Evolutionary conservation across 2,329 filamentous ascomycete species (phyloP).

Genomic region (Colletotrichum somersetense): DNA sequence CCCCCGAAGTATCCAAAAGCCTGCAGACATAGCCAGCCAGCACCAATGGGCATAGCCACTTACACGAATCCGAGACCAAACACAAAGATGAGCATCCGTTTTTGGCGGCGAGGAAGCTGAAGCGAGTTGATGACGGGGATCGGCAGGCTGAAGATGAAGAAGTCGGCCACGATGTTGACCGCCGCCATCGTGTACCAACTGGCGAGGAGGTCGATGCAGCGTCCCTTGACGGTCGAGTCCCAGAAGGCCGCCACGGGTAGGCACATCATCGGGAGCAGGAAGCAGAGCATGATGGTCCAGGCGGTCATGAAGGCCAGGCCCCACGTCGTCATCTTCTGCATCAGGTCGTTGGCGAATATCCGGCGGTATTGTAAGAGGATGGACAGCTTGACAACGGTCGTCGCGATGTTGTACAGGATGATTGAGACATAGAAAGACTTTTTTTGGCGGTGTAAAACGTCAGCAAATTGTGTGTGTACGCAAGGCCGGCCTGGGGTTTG

Average conservation of each 20-base stretch:
- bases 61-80: conserved; percentile 49
- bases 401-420: conserved; percentile 51
- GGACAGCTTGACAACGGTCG: conserved; percentile 52
- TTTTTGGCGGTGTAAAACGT: background rate
- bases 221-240: conserved; percentile 42
- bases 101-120: conserved; percentile 44
- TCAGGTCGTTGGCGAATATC: conserved; percentile 50
- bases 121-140: conserved; percentile 46
- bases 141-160: conserved; percentile 46
- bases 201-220: conserved; percentile 46
- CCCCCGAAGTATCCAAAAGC: background rate
- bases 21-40: too few species aligned
- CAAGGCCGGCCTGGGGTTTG: background rate
- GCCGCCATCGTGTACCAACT: conserved; percentile 49
- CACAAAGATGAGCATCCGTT: conserved; percentile 44
- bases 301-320: conserved; percentile 46
- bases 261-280: conserved; percentile 49
- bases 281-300: conserved; percentile 48
- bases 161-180: conserved; percentile 48
- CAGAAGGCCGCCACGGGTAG: conserved; percentile 47
- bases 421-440: conserved; percentile 51
- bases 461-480: background rate
- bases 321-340: conserved; percentile 44
- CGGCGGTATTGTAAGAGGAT: conserved; percentile 56
- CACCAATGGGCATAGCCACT: conserved; percentile 14